These are phyloP conservation scores for Aphanomyces stellatus DNA, from an alignment of 352 stramenopile genomes.

Conservation along the genomic window DNA sequence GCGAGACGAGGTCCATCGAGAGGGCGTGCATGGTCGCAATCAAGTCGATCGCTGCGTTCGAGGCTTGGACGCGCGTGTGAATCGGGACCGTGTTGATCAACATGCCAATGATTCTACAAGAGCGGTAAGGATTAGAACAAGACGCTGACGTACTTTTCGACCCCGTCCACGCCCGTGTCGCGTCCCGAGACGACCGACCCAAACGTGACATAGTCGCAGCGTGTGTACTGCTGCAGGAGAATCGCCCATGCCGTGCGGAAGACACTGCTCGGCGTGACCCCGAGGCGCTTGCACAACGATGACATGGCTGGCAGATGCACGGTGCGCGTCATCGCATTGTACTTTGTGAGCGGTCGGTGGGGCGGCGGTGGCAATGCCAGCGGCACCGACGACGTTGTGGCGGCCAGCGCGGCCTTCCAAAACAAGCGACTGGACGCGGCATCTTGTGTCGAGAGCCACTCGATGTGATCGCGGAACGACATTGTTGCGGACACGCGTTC, in stretches of 20 bases:
- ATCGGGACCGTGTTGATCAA: background rate
- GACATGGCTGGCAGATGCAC: background rate
- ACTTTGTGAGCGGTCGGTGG: background rate
- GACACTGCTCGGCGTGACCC: background rate
- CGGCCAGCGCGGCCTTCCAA: background rate
- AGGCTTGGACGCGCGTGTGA: background rate
- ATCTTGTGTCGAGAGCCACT: background rate
- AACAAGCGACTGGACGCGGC: background rate
- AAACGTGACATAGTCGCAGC: background rate
- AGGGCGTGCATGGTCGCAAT: background rate
- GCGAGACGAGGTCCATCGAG: background rate
- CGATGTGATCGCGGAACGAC: background rate
- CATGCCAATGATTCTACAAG: background rate
- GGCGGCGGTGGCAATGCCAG: background rate
- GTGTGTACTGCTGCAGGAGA: background rate
- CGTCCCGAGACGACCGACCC: background rate
- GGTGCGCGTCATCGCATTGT: background rate
- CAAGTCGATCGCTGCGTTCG: background rate
- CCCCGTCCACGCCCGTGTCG: background rate
- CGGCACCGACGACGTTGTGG: background rate
- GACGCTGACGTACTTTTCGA: background rate
- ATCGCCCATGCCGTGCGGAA: background rate
- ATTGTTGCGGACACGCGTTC: background rate
- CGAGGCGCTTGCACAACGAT: background rate
- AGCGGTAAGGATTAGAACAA: background rate